These are phyloP conservation scores for Aristolochia californica DNA, from an alignment of 164 flowering plant species.

Conservation along the genomic window DNA sequence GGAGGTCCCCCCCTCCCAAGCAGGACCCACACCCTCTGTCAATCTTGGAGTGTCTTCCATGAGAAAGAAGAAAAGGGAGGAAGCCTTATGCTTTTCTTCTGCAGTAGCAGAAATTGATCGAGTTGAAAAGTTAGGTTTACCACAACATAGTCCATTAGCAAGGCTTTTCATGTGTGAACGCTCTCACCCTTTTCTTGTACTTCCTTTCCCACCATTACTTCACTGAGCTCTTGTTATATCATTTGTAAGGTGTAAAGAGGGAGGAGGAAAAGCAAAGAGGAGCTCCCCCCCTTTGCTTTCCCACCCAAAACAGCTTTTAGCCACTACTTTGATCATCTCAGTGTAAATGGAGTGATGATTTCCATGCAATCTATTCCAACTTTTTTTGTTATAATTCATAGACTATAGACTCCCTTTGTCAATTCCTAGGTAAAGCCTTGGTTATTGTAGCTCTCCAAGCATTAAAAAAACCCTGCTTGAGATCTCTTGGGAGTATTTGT, in stretches of 20 bases:
- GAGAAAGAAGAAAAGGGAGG: too few relatives aligned
- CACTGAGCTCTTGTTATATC: background rate
- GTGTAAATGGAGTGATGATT: background rate
- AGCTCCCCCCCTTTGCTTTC: background rate
- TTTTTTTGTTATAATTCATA: background rate
- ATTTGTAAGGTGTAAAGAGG: background rate
- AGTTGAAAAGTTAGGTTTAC: background rate
- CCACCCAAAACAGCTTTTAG: background rate
- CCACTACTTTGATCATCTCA: background rate
- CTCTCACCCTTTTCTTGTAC: too few relatives aligned
- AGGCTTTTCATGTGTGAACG: background rate
- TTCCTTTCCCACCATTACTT: background rate
- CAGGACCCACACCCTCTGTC: too few relatives aligned
- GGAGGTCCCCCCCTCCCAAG: too few relatives aligned
- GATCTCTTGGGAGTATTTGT: constrained; percentile 1
- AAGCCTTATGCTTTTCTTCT: background rate
- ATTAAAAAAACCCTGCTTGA: background rate
- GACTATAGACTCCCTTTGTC: background rate
- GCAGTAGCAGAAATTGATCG: background rate
- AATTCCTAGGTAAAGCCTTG: background rate
- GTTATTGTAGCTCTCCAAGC: background rate
- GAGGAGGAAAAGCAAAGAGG: background rate
- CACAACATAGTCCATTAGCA: background rate
- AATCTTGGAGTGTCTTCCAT: too few relatives aligned
- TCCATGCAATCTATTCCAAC: background rate